Evolutionary conservation across 2,329 filamentous ascomycete genomes (phyloP).

Genomic region (Claviceps citrina): DNA sequence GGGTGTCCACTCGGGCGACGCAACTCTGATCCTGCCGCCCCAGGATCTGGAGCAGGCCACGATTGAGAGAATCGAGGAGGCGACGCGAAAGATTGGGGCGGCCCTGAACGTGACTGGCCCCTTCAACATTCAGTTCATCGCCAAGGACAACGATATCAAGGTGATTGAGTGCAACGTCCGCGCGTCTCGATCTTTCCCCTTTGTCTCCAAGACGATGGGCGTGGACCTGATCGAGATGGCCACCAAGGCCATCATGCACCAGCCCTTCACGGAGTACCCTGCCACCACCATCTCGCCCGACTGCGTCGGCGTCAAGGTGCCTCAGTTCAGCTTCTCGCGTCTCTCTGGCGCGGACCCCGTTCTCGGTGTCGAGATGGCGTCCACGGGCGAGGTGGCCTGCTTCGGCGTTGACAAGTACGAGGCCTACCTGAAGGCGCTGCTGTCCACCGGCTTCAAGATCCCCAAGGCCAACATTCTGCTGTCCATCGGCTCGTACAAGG

Average conservation of each 20-base stretch:
- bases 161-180: slow-evolving; percentile 98
- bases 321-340: slow-evolving; percentile 97
- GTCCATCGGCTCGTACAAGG: slow-evolving; percentile 93
- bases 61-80: slow-evolving; percentile 80
- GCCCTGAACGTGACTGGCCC: slow-evolving; percentile 92
- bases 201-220: slow-evolving; percentile 97
- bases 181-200: slow-evolving; percentile 90
- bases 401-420: slow-evolving; percentile 95
- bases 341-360: slow-evolving; percentile 92
- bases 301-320: slow-evolving; percentile 93
- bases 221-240: slow-evolving; percentile 97
- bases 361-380: slow-evolving; percentile 96
- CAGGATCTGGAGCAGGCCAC: slow-evolving; percentile 86
- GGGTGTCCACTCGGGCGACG: slow-evolving; percentile 95
- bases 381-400: slow-evolving; percentile 92
- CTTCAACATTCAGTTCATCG: slow-evolving; percentile 98
- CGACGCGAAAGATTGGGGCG: slow-evolving; percentile 84
- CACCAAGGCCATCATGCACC: slow-evolving; percentile 84
- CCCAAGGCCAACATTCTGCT: slow-evolving; percentile 90
- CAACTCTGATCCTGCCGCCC: slow-evolving; percentile 84
- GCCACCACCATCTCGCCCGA: slow-evolving; percentile 57
- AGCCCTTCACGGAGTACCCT: slow-evolving; percentile 72
- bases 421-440: slow-evolving; percentile 88
- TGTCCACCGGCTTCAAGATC: slow-evolving; percentile 91
- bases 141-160: slow-evolving; percentile 98